Percentiles rank a stretch among this genome's conserved stretches.
These are phyloP conservation scores for Picea sitchensis DNA, from an alignment of 75 land plant species.

Conservation along the genomic window DNA sequence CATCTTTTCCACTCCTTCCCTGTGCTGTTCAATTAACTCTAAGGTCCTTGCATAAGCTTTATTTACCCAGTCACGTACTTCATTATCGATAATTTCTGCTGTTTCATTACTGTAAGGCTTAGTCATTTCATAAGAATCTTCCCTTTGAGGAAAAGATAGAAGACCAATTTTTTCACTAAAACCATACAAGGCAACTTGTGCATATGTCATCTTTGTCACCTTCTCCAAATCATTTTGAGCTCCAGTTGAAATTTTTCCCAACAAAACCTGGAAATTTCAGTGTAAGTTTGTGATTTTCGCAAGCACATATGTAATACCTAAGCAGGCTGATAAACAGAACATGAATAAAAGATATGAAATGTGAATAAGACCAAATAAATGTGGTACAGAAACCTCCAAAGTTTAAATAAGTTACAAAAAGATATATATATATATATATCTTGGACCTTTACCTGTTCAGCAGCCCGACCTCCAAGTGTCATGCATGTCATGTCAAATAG, in stretches of 20 bases:
- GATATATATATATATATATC: background rate
- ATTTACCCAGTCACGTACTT: constrained; percentile 84
- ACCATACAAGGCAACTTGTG: constrained; percentile 96
- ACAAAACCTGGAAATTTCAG: constrained; percentile 54
- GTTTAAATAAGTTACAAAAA: no score
- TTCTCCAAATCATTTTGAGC: constrained; percentile 98
- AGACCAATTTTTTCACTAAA: constrained; percentile 98
- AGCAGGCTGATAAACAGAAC: background rate
- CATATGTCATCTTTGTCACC: constrained; percentile 97
- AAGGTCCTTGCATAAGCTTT: constrained; percentile 72
- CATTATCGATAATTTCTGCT: constrained; percentile 77
- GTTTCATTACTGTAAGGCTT: constrained; percentile 96
- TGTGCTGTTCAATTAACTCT: constrained; percentile 69
- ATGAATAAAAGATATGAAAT: background rate
- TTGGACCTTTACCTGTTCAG: constrained; percentile 72
- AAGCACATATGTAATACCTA: background rate
- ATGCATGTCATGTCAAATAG: constrained; percentile 96
- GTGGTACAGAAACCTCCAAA: background rate
- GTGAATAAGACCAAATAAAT: background rate
- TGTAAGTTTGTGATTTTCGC: background rate
- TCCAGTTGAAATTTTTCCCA: constrained; percentile 95
- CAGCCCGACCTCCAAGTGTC: constrained; percentile 96
- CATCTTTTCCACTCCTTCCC: constrained; percentile 75
- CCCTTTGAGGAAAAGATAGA: constrained; percentile 89
- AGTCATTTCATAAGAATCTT: constrained; percentile 70